A percentile compares a stretch with the other conserved stretches of the same genome.
phyloP scores from a whole-genome alignment of 768 basidiomycete genomes.

The Fistulinella prunicolor region DNA sequence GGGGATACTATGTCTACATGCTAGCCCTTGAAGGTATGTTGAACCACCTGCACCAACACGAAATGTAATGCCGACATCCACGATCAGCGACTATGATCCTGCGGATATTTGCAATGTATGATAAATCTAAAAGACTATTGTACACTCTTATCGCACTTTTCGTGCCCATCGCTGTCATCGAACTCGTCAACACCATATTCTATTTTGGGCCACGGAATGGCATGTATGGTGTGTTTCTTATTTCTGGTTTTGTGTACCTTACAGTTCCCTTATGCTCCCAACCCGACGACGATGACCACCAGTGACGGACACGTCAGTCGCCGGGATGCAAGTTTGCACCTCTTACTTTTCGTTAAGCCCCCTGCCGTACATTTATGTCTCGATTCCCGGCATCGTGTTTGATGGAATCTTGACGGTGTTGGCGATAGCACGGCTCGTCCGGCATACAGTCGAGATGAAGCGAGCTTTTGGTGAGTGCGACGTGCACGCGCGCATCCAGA shows the following conservation, averaged over 20 bases:
- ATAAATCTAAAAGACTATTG: conserved; percentile 1
- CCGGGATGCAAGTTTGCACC: background rate
- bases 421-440: background rate
- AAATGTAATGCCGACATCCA: background rate
- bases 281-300: background rate
- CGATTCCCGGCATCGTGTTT: conserved; percentile 1
- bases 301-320: background rate
- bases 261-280: background rate
- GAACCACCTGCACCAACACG: background rate
- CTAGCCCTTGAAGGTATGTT: conserved; percentile 6
- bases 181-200: background rate
- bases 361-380: background rate
- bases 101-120: conserved; percentile 8
- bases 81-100: conserved; percentile 7
- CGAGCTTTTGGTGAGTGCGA: background rate
- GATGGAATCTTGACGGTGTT: conserved; percentile 1
- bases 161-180: background rate
- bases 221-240: background rate
- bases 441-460: background rate
- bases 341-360: background rate
- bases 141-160: background rate
- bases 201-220: conserved; percentile 2
- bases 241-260: background rate
- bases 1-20: conserved; percentile 8
- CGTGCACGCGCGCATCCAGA: background rate